These are phyloP conservation scores for Aureobasidium sp. DNA, from an alignment of 2,329 filamentous ascomycete species.

Conservation along the genomic window DNA sequence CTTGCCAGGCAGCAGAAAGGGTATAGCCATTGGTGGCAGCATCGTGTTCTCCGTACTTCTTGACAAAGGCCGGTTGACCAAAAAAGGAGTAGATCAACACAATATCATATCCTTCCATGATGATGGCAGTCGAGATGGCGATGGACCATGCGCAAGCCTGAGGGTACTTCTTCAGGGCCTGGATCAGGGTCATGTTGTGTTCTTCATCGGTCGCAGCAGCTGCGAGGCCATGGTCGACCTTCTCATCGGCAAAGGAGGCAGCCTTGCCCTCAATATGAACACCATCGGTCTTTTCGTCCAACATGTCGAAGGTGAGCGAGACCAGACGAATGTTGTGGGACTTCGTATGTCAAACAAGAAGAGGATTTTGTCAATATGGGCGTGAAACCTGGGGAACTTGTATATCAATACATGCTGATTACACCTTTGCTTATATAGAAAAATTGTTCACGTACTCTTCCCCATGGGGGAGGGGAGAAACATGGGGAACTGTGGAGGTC, in stretches of 20 bases:
- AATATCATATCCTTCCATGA: constrained; percentile 57
- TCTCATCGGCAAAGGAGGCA: constrained; percentile 1
- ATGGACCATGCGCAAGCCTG: constrained; percentile 48
- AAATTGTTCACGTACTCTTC: background rate
- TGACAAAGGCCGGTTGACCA: constrained; percentile 51
- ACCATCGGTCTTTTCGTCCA: background rate
- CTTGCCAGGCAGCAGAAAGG: constrained; percentile 35
- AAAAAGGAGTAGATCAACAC: constrained; percentile 59
- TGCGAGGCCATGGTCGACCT: background rate
- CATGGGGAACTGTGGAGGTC: background rate
- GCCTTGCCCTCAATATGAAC: constrained; percentile 1
- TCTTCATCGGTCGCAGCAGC: constrained; percentile 8
- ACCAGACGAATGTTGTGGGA: too few relatives aligned
- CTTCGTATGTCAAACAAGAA: too few relatives aligned
- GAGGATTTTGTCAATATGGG: background rate
- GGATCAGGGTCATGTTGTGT: constrained; percentile 11
- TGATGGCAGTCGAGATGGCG: constrained; percentile 54
- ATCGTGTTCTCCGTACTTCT: constrained; percentile 49
- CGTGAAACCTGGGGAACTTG: background rate
- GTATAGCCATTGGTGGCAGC: constrained; percentile 33
- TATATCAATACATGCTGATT: background rate
- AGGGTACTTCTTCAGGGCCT: constrained; percentile 36
- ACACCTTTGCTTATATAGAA: background rate
- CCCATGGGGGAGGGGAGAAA: constrained; percentile 3
- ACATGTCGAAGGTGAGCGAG: background rate